Conservation (phyloP, 2,329 filamentous ascomycete genomes). For the Plenodomus biglobosus region DNA sequence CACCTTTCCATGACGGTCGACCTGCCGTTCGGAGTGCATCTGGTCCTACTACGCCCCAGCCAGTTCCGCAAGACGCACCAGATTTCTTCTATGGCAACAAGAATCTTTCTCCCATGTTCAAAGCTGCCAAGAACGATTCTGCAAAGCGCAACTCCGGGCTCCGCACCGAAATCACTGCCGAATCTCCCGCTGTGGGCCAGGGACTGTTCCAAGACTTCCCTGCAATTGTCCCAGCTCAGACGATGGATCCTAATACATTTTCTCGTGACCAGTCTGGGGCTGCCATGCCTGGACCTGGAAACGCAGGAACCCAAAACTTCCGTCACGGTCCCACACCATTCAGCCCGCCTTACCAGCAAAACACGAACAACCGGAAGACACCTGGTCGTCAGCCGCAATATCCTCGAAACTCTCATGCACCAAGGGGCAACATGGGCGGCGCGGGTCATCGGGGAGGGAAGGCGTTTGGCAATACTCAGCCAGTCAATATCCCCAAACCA, state of each 20-base stretch:
- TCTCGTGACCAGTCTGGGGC: slow-evolving; percentile 19
- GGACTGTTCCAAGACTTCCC: slow-evolving; percentile 29
- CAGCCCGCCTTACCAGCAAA: slow-evolving; percentile 25
- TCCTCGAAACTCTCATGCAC: slow-evolving; percentile 25
- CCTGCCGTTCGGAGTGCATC: slow-evolving; percentile 36
- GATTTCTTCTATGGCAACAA: slow-evolving; percentile 48
- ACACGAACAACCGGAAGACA: slow-evolving; percentile 27
- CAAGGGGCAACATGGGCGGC: slow-evolving; percentile 15
- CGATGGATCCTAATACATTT: slow-evolving; percentile 24
- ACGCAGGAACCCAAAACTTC: slow-evolving; percentile 9
- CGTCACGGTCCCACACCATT: slow-evolving; percentile 30
- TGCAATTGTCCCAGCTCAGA: slow-evolving; percentile 16
- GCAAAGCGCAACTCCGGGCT: slow-evolving; percentile 47
- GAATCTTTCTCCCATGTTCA: slow-evolving; percentile 54
- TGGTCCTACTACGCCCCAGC: slow-evolving; percentile 38
- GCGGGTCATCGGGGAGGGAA: slow-evolving; percentile 11
- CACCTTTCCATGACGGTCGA: slow-evolving; percentile 42
- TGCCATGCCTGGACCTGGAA: slow-evolving; percentile 12
- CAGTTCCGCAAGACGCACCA: slow-evolving; percentile 25
- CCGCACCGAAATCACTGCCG: slow-evolving; percentile 47
- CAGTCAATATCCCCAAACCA: slow-evolving; percentile 22
- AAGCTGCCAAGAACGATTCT: slow-evolving; percentile 49
- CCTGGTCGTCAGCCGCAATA: slow-evolving; percentile 27
- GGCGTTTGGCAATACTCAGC: slow-evolving; percentile 14
- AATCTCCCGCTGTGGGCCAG: slow-evolving; percentile 32